Base-by-base conservation (phyloP, 768 basidiomycete genomes). In the Boletus bicolor region DNA sequence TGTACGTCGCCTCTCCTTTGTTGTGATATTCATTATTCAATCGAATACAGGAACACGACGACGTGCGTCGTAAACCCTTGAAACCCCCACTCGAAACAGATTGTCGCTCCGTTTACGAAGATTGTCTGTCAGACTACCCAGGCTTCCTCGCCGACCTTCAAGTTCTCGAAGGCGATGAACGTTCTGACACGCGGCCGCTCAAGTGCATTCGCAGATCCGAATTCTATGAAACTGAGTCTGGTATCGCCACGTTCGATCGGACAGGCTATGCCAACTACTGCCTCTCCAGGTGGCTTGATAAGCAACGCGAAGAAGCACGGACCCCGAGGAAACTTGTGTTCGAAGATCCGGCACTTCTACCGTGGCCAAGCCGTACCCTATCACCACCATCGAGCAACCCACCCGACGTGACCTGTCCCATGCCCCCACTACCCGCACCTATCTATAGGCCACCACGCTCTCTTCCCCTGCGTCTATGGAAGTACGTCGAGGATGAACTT, bases 141-240 rank as follows among this genome's bases (percentile, higher is more conserved):
- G 56, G 53, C 1, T 60, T 66, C 49, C 37, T 59, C 5, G 43
- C 43, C 9, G 68, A 69, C 54, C 36, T 65, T 34, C 46, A 61
- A 5, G 47, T 56, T n/a, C 51, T 69, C 7, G 62, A 60, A 36
- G 45, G 63, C 53, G 46, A 56, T 15, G 55, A 54, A 46, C 37
- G 34, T 28, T 36, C 45, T 15, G 19, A 61, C 49, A 55, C 48
- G 51, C 59, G 50, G 42, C 11, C 52, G 6, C 52, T 30, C 17
- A 47, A 32, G 34, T 44, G 37, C 37, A 49, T 61, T n/a, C 60
- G 59, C 7, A 53, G 56, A 48, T 62, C 66, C 10, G 60, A 68
- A 7, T 68, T 72, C 32, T 66, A 72, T 47, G 62, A 70, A 57
- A 67, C 58, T 15, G 69, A 71, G 49, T 64, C 55, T 30, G 68